phyloP scores from a whole-genome alignment of 2,329 filamentous ascomycete species.

The Thielaviopsis populi region DNA sequence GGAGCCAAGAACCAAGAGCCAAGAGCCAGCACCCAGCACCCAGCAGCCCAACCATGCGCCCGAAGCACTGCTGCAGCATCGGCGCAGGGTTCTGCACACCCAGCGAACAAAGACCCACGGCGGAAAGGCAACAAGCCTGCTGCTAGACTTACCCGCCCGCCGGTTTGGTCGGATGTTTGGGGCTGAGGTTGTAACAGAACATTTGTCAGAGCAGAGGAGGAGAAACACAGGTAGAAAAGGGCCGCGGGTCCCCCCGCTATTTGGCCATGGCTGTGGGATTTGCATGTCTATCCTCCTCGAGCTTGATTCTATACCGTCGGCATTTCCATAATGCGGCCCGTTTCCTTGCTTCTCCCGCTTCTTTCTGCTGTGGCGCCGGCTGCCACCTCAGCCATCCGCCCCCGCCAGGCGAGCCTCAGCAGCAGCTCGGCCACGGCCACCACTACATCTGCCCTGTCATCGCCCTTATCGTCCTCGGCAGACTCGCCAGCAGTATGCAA shows the following conservation, averaged over 20 bases:
- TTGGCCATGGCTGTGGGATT: background rate
- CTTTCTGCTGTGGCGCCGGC: constrained; percentile 2
- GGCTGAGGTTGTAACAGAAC: background rate
- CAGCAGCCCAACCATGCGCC: too few species aligned
- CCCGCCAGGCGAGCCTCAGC: background rate
- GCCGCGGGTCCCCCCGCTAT: background rate
- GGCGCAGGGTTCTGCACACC: background rate
- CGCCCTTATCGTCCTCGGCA: constrained; percentile 18
- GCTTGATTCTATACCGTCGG: background rate
- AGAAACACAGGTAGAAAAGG: background rate
- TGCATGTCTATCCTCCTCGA: background rate
- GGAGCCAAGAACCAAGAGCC: too few species aligned
- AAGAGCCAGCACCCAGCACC: background rate
- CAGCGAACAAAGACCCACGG: background rate
- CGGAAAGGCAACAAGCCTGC: background rate
- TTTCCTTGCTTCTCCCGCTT: background rate
- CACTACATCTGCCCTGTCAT: constrained; percentile 1
- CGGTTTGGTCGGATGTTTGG: background rate
- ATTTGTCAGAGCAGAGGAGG: background rate
- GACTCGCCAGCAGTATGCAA: constrained; percentile 45
- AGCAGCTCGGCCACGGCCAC: constrained; percentile 2
- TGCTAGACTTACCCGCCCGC: background rate
- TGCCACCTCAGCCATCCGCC: background rate
- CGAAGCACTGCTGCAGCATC: background rate
- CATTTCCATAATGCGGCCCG: constrained; percentile 6